A percentile compares a stretch with the other conserved stretches of the same genome.
These are phyloP conservation scores for Herpomyces periplanetae DNA, from an alignment of 2,329 filamentous ascomycete species.

Conservation along the genomic window DNA sequence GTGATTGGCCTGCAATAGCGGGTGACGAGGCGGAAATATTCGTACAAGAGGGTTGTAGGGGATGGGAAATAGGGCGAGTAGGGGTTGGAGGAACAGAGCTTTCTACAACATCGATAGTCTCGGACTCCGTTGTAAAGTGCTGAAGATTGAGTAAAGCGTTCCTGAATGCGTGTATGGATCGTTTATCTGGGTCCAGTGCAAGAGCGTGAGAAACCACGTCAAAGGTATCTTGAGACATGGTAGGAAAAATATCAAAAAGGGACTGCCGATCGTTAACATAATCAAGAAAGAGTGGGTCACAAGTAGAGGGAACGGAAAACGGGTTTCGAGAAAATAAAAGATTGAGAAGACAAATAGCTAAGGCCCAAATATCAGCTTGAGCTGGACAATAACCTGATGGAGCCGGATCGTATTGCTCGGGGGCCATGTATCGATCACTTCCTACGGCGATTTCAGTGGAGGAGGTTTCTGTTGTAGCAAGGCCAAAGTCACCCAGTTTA, in stretches of 20 bases:
- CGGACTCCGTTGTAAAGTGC: conserved; percentile 74
- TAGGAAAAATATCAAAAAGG: conserved; percentile 86
- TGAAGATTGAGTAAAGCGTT: conserved; percentile 38
- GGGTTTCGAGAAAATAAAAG: conserved; percentile 87
- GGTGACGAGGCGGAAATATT: no score
- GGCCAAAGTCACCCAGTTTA: conserved; percentile 87
- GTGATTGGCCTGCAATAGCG: no score
- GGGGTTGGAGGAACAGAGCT: no score
- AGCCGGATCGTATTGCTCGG: conserved; percentile 75
- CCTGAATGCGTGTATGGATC: conserved; percentile 37
- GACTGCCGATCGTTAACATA: conserved; percentile 77
- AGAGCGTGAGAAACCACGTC: conserved; percentile 69
- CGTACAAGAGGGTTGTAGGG: no score
- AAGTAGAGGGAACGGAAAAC: conserved; percentile 54
- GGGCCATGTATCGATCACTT: conserved; percentile 95
- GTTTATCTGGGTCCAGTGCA: conserved; percentile 58
- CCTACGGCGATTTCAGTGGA: conserved; percentile 73
- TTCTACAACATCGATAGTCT: conserved; percentile 55
- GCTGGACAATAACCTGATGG: conserved; percentile 62
- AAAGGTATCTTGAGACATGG: conserved; percentile 92
- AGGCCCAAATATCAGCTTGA: conserved; percentile 79
- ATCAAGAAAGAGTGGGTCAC: conserved; percentile 71
- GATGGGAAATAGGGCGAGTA: no score
- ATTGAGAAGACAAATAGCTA: conserved; percentile 84
- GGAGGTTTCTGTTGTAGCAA: conserved; percentile 62